Percentiles rank a stretch among this genome's conserved stretches.
Conservation (phyloP, 176 grass and related monocot genomes). For the Oryza meridionalis region DNA sequence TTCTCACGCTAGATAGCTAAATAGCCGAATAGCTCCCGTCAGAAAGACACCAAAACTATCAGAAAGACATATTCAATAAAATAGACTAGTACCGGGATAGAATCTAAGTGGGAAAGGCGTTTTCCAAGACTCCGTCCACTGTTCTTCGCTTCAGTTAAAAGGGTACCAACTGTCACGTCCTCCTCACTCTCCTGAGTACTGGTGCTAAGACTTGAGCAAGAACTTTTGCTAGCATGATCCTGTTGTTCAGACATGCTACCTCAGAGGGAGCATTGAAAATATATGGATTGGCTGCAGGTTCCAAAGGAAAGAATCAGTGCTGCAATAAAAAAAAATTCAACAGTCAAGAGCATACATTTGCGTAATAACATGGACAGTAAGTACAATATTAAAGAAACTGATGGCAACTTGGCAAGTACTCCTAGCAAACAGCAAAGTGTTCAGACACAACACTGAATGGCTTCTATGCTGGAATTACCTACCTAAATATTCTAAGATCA, state of each 20-base stretch:
- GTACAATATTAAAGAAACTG: background rate
- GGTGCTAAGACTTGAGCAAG: slow-evolving; percentile 88
- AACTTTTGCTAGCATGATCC: slow-evolving; percentile 80
- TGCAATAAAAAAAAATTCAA: background rate
- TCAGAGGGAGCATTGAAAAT: slow-evolving; percentile 52
- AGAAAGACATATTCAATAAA: slow-evolving; percentile 2
- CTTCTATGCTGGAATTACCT: background rate
- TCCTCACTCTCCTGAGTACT: slow-evolving; percentile 78
- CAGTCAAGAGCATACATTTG: background rate
- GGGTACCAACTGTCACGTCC: slow-evolving; percentile 69
- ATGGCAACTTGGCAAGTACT: background rate
- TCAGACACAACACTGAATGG: background rate
- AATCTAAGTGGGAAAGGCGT: slow-evolving; percentile 92
- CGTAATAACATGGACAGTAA: background rate
- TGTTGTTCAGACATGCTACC: slow-evolving; percentile 78
- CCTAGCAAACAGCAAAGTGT: slow-evolving; percentile 2
- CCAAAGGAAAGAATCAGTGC: slow-evolving; percentile 19
- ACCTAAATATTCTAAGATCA: background rate
- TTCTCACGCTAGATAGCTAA: slow-evolving; percentile 27
- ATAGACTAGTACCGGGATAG: slow-evolving; percentile 74
- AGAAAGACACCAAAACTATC: background rate
- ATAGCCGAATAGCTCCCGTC: background rate
- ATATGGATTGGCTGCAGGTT: slow-evolving; percentile 17
- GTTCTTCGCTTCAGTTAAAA: slow-evolving; percentile 79
- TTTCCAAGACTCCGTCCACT: slow-evolving; percentile 75